Evolutionary conservation across 805 yeast species (phyloP).

Genomic region (Ogataea saltuana): DNA sequence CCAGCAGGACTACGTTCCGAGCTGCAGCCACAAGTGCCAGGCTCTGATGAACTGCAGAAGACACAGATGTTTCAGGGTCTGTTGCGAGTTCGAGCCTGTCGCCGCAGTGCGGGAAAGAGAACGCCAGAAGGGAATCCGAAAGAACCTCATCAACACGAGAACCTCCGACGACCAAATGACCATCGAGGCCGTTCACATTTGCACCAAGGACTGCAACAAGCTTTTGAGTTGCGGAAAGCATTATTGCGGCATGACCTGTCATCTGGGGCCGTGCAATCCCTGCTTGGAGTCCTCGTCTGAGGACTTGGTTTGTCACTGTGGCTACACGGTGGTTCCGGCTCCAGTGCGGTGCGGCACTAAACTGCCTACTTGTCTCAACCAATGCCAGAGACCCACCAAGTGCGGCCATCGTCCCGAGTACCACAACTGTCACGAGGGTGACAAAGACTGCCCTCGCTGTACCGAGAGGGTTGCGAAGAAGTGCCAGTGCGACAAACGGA

Average conservation of each 20-base stretch:
- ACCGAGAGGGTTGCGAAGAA: slow-evolving; percentile 42
- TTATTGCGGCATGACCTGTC: slow-evolving; percentile 69
- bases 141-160: slow-evolving; percentile 39
- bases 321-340: slow-evolving; percentile 71
- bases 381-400: slow-evolving; percentile 52
- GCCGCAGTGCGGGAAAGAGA: slow-evolving; percentile 61
- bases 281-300: slow-evolving; percentile 80
- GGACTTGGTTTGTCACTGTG: slow-evolving; percentile 79
- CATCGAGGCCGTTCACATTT: slow-evolving; percentile 74
- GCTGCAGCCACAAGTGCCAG: slow-evolving; percentile 70
- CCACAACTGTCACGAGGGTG: slow-evolving; percentile 76
- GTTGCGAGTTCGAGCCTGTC: slow-evolving; percentile 67
- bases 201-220: slow-evolving; percentile 65
- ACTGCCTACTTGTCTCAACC: slow-evolving; percentile 63
- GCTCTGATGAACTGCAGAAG: slow-evolving; percentile 77
- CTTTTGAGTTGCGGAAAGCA: slow-evolving; percentile 66
- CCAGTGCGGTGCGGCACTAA: slow-evolving; percentile 84
- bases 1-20: slow-evolving; percentile 53
- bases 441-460: slow-evolving; percentile 72
- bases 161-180: slow-evolving; percentile 51
- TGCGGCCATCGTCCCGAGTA: slow-evolving; percentile 76
- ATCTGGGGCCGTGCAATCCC: slow-evolving; percentile 76
- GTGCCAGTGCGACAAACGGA: slow-evolving; percentile 35
- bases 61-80: slow-evolving; percentile 67
- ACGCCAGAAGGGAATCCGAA: slow-evolving; percentile 48